Percentiles rank a stretch among this genome's conserved stretches.
Conservation (phyloP, 176 grass and related monocot species). For the Saccharum officinarum region DNA sequence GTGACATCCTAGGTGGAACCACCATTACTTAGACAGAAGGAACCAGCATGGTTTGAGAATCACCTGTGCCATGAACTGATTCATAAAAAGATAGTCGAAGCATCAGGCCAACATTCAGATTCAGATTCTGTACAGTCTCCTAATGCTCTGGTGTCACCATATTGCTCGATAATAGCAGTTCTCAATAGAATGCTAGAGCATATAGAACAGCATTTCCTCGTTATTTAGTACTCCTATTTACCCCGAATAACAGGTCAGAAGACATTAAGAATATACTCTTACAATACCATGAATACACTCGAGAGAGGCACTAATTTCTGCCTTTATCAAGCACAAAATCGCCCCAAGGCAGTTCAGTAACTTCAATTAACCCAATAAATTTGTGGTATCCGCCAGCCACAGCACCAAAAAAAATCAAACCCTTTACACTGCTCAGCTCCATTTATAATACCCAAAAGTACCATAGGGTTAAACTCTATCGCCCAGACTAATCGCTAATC, state of each 20-base stretch:
- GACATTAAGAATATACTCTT: not conserved
- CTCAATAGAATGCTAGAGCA: not conserved
- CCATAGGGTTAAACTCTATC: conserved; percentile 5
- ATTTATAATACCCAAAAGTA: not conserved
- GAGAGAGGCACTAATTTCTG: conserved; percentile 1
- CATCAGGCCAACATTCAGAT: not conserved
- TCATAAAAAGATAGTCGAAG: not conserved
- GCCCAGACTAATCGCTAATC: not conserved
- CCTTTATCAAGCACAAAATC: conserved; percentile 12
- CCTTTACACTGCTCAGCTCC: not conserved
- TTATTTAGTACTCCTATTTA: not conserved
- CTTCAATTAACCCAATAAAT: not conserved
- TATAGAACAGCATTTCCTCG: not conserved
- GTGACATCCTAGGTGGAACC: conserved; percentile 26
- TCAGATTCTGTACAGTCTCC: not conserved
- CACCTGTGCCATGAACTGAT: not conserved
- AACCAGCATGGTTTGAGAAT: not conserved
- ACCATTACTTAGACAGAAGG: conserved; percentile 19
- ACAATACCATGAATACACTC: not conserved
- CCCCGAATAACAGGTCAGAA: not conserved
- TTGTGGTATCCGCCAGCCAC: not conserved
- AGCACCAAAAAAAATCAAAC: not conserved
- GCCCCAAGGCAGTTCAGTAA: not conserved
- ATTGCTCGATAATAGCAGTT: not conserved
- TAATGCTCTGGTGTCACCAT: not conserved